Conservation (phyloP, 164 flowering plant species). For the Dillenia suffruticosa region DNA sequence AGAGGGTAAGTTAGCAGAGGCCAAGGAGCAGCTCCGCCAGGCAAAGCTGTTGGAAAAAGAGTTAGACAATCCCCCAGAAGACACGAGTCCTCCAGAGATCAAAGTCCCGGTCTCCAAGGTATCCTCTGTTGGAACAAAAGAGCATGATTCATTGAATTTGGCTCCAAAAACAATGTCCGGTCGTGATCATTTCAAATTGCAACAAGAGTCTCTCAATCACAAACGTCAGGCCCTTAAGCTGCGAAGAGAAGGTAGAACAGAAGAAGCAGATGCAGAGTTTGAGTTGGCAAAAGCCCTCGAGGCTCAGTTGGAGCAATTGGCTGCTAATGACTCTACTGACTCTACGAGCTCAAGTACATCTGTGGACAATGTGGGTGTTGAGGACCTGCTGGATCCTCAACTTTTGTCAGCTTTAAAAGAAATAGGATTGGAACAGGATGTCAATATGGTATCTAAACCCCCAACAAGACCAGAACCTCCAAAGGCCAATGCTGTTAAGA, state of each 20-base stretch:
- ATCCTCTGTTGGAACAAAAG: conserved; percentile 24
- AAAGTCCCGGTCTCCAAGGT: conserved; percentile 20
- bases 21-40: conserved; percentile 62
- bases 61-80: conserved; percentile 21
- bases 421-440: conserved; percentile 50
- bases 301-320: conserved; percentile 56
- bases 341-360: conserved; percentile 13
- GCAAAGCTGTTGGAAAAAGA: conserved; percentile 68
- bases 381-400: conserved; percentile 90
- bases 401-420: conserved; percentile 80
- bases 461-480: conserved; percentile 27
- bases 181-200: conserved; percentile 87
- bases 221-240: conserved; percentile 85
- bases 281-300: conserved; percentile 85
- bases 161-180: conserved; percentile 51
- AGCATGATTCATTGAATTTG: conserved; percentile 18
- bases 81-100: conserved; percentile 8
- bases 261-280: conserved; percentile 83
- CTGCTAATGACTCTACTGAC: conserved; percentile 21
- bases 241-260: conserved; percentile 73
- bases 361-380: conserved; percentile 48
- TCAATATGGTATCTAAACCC: conserved; percentile 14
- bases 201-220: conserved; percentile 81
- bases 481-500: conserved; percentile 13
- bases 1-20: conserved; percentile 79